Evolutionary conservation across 2,329 filamentous ascomycete species (phyloP), one percentile per base, ranked within the genome.

Genomic region (Akanthomyces muscarius): DNA sequence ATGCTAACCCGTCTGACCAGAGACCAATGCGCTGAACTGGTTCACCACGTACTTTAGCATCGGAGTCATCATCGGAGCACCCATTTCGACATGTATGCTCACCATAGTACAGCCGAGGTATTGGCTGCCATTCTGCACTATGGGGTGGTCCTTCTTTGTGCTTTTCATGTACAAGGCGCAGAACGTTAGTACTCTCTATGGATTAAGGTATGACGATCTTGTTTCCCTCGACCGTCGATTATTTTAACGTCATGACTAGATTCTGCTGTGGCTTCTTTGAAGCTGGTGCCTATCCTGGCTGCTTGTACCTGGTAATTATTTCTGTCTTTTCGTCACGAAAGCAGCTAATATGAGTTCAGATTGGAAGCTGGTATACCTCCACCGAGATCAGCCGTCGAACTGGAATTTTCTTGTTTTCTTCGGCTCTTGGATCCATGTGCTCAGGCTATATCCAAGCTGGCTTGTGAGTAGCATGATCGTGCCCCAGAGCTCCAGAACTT

Each of bases 301-400:
- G 85, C 50, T 73, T 83, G 52, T 78, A 81, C 52, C 77, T 83
- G 25, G 62, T 63, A 54, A 11, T 48, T 45, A 55, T n/a, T 38
- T 10, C 3, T 25, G 14, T 6, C 14, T 3, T 3, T 3, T 25
- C 55, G 5, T 6, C 1, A 25, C 1, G 8, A 21, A 13, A 23
- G 14, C 10, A 44, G 11, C 42, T 51, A 28, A 52, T 10, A 30
- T 38, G n/a, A 0, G 2, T 14, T 6, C 7, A 62, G 62, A 76
- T 87, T 7, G 83, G 81, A 0, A 83, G 78, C 0, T 87, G 84
- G 84, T 87, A 87, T 68, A 81, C 83, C 64, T 81, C 78, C 55
- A 78, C 79, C 14, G 85, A 87, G 67, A 78, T 86, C 48, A 80
- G 81, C 0, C 83, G 83, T 57, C 79, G 85, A 3, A 83, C 84